A percentile compares a stretch with the other conserved stretches of the same genome.
Conservation (phyloP, 371 early-diverging fungal species). For the Mucor piriformis region DNA sequence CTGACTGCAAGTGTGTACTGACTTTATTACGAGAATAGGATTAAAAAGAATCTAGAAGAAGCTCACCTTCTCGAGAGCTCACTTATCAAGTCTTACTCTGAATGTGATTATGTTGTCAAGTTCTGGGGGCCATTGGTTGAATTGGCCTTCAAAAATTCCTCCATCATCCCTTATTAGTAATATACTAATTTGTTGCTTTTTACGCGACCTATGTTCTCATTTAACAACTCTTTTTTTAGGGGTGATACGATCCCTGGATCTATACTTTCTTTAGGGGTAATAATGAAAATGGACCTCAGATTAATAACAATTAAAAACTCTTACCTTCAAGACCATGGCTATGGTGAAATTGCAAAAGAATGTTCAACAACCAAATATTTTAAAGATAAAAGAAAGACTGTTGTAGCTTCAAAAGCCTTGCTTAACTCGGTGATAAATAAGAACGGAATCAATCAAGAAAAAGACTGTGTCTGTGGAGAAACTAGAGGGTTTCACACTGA, state of each 20-base stretch:
- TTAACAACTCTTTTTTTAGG: conserved; percentile 14
- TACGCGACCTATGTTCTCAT: conserved; percentile 16
- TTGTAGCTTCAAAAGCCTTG: conserved; percentile 21
- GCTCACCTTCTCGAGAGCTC: conserved; percentile 17
- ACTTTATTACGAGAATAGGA: conserved; percentile 21
- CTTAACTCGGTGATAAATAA: conserved; percentile 11
- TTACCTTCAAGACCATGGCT: conserved; percentile 17
- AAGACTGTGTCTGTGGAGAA: conserved; percentile 10
- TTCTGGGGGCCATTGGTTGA: conserved; percentile 24
- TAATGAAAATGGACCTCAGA: conserved; percentile 23
- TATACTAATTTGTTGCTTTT: conserved; percentile 12
- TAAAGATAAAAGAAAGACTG: conserved; percentile 19
- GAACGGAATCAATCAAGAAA: conserved; percentile 19
- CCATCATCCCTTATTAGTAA: conserved; percentile 21
- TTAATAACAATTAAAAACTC: conserved; percentile 3
- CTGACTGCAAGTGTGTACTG: conserved; percentile 19
- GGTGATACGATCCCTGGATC: conserved; percentile 17
- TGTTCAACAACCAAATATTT: conserved; percentile 16
- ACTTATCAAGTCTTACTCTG: conserved; percentile 13
- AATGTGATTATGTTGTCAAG: conserved; percentile 13
- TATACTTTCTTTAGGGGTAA: conserved; percentile 12
- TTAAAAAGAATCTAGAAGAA: conserved; percentile 20
- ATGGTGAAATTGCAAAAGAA: conserved; percentile 20
- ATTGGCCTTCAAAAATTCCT: conserved; percentile 16
- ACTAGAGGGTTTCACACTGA: no score